Conservation (phyloP, 1,139 yeast species). For the Yamadazyma epiphylla region DNA sequence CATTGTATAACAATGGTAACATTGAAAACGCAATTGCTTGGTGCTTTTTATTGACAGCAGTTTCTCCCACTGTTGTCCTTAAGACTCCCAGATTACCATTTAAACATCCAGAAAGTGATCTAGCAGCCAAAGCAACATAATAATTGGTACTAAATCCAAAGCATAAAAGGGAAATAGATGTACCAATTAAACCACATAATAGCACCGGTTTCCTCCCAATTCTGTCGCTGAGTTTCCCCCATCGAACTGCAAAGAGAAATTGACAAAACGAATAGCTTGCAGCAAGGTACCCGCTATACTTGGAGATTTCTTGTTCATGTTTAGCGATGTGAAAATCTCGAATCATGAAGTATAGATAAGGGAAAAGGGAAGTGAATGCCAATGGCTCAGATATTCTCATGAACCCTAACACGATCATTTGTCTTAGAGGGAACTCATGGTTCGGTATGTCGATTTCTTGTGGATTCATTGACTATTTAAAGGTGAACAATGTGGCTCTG, state of each 20-base stretch:
- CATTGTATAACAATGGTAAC: constrained; percentile 54
- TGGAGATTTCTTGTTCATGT: constrained; percentile 48
- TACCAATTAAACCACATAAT: constrained; percentile 48
- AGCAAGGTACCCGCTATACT: constrained; percentile 56
- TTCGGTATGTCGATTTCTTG: no score
- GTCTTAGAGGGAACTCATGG: constrained; percentile 52
- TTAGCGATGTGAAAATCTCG: constrained; percentile 50
- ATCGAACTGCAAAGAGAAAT: constrained; percentile 49
- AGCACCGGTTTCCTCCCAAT: constrained; percentile 57
- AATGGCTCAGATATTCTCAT: constrained; percentile 59
- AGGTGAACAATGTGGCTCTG: no score
- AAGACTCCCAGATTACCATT: constrained; percentile 61
- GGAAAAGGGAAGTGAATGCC: constrained; percentile 59
- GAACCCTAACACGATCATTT: constrained; percentile 40
- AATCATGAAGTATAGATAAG: constrained; percentile 62
- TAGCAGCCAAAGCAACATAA: constrained; percentile 47
- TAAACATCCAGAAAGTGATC: constrained; percentile 50
- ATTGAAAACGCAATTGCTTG: constrained; percentile 59
- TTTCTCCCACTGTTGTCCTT: constrained; percentile 58
- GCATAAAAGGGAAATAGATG: constrained; percentile 41
- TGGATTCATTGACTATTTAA: no score
- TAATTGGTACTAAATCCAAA: constrained; percentile 52
- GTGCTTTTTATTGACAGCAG: constrained; percentile 50
- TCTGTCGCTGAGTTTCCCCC: constrained; percentile 54
- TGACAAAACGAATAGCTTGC: constrained; percentile 53